Conservation (phyloP, 1,284 basidiomycete genomes). For the Cutaneotrichosporon mucoides region DNA sequence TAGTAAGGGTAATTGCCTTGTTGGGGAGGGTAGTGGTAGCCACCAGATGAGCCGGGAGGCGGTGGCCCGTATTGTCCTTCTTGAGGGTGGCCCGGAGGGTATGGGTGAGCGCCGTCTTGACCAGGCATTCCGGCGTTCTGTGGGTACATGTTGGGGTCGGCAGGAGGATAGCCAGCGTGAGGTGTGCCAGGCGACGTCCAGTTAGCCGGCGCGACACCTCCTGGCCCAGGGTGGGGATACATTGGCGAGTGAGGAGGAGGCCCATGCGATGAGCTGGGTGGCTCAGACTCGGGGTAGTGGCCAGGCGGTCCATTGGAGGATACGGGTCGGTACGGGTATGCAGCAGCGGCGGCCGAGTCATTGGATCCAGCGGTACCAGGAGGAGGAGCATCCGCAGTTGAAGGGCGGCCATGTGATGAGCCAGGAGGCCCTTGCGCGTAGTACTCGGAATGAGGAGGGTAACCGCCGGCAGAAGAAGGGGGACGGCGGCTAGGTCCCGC, state of each 20-base stretch:
- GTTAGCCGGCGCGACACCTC: constrained; percentile 16
- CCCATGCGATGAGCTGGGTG: constrained; percentile 41
- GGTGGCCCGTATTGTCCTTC: constrained; percentile 27
- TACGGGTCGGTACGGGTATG: constrained; percentile 42
- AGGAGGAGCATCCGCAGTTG: constrained; percentile 21
- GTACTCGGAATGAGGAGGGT: constrained; percentile 25
- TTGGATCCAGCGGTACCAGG: constrained; percentile 27
- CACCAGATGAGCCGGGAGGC: constrained; percentile 27
- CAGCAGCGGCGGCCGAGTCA: constrained; percentile 30
- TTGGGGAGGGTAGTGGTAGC: constrained; percentile 28
- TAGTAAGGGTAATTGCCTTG: constrained; percentile 23
- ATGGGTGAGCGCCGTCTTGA: constrained; percentile 22
- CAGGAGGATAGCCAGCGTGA: constrained; percentile 27
- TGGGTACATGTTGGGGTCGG: constrained; percentile 32
- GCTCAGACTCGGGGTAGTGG: constrained; percentile 46
- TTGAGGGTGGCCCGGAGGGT: constrained; percentile 15
- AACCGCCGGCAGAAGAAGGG: constrained; percentile 28
- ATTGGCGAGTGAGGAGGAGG: constrained; percentile 42
- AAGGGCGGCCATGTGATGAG: constrained; percentile 19
- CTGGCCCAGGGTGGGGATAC: constrained; percentile 23
- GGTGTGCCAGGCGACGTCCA: constrained; percentile 38
- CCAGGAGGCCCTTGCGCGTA: constrained; percentile 34
- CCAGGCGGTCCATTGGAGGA: constrained; percentile 37
- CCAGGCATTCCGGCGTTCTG: constrained; percentile 12
- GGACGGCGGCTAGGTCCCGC: constrained; percentile 39